These are phyloP conservation scores for Debaryomyces coudertii DNA, from an alignment of 1,139 yeast species.

Conservation along the genomic window DNA sequence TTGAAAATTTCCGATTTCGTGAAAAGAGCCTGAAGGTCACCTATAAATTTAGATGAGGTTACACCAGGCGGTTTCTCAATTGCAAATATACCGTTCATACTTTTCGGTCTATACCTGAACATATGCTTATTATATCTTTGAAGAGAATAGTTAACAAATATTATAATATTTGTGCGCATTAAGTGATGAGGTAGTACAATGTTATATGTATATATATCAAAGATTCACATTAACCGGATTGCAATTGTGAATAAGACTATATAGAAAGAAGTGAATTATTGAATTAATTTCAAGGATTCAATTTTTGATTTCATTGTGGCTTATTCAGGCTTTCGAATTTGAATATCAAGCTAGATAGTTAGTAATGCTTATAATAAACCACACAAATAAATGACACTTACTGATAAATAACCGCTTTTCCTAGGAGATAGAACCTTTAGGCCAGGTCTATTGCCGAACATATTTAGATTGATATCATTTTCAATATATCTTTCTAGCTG, in stretches of 20 bases:
- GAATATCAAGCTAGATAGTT: slow-evolving; percentile 45
- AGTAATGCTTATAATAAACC: slow-evolving; percentile 9
- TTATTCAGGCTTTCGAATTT: slow-evolving; percentile 45
- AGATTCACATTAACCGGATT: neutral
- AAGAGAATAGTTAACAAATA: neutral
- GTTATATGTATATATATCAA: neutral
- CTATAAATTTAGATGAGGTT: slow-evolving; percentile 75
- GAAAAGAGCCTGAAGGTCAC: slow-evolving; percentile 63
- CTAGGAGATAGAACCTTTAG: slow-evolving; percentile 57
- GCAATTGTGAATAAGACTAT: neutral
- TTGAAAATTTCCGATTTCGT: slow-evolving; percentile 63
- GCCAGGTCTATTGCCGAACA: slow-evolving; percentile 21
- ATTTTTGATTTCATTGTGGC: neutral
- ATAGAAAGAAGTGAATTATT: neutral
- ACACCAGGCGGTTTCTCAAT: slow-evolving; percentile 86
- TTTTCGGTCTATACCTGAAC: slow-evolving; percentile 15
- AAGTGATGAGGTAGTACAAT: slow-evolving; percentile 1
- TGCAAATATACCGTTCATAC: slow-evolving; percentile 92
- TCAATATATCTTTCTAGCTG: slow-evolving; percentile 52
- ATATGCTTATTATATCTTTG: slow-evolving; percentile 2
- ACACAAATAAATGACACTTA: slow-evolving; percentile 28
- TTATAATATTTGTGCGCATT: neutral
- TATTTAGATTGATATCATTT: slow-evolving; percentile 36
- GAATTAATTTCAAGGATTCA: neutral
- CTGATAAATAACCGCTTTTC: slow-evolving; percentile 63